These are phyloP conservation scores for Trichosporon sp. DNA, from an alignment of 1,284 basidiomycete species.

Conservation along the genomic window DNA sequence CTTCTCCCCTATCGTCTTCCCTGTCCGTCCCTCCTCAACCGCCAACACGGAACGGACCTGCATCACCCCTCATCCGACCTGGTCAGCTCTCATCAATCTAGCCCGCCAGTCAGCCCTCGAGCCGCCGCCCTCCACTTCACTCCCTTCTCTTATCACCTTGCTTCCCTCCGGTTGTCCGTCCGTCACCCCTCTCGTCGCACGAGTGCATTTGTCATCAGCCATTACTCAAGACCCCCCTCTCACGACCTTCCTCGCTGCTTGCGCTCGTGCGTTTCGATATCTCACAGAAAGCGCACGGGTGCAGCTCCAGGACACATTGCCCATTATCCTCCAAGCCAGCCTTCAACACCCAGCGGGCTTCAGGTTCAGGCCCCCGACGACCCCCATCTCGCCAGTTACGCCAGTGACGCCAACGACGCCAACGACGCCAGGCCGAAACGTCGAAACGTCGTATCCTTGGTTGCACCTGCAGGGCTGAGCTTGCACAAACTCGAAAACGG, in stretches of 20 bases:
- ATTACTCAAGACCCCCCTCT: background rate
- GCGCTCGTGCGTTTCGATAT: constrained; percentile 13
- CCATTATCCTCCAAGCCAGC: background rate
- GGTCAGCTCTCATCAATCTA: background rate
- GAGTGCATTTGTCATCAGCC: background rate
- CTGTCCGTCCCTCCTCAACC: background rate
- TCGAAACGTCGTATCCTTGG: constrained; percentile 2
- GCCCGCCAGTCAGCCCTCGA: background rate
- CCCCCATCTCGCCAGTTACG: constrained; percentile 3
- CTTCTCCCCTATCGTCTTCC: background rate
- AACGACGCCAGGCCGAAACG: constrained; percentile 6
- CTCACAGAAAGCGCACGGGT: constrained; percentile 11
- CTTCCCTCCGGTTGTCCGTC: background rate
- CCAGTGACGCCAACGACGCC: background rate
- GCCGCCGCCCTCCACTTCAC: background rate
- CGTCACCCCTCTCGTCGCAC: background rate
- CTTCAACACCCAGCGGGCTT: background rate
- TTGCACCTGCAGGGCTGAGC: constrained; percentile 11
- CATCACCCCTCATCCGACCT: background rate
- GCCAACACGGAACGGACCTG: background rate
- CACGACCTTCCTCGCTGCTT: constrained; percentile 1
- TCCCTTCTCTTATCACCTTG: constrained; percentile 3
- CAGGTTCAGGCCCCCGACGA: background rate
- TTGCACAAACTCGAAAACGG: background rate
- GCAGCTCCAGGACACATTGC: background rate